Percentiles rank a stretch among this genome's conserved stretches.
Conservation (phyloP, 202 grass and related monocot species). For the Elaeis oleifera region DNA sequence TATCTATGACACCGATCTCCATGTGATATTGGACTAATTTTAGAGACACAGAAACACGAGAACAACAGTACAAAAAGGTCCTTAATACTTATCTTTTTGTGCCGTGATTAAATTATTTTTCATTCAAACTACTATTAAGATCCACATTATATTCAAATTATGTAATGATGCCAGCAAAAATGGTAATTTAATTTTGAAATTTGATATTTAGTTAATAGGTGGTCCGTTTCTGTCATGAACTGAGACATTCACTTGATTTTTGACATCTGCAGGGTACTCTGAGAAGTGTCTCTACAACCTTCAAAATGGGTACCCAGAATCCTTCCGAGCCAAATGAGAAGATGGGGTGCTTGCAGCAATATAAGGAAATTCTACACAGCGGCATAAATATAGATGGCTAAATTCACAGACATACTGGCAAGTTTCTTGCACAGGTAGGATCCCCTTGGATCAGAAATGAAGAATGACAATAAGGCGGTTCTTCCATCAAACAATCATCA, state of each 20-base stretch:
- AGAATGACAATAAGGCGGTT: constrained; percentile 22
- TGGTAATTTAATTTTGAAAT: constrained; percentile 1
- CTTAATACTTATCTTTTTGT: too few relatives aligned
- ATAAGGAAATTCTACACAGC: background rate
- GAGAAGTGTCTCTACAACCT: constrained; percentile 40
- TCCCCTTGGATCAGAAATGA: background rate
- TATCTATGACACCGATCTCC: too few relatives aligned
- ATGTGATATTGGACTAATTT: too few relatives aligned
- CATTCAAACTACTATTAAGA: too few relatives aligned
- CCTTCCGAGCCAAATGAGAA: constrained; percentile 30
- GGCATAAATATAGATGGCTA: background rate
- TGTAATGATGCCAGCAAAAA: background rate
- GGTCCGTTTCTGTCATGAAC: background rate
- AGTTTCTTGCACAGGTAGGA: constrained; percentile 13
- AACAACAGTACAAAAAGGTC: too few relatives aligned
- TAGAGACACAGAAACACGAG: too few relatives aligned
- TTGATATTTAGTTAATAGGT: background rate
- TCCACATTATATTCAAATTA: too few relatives aligned
- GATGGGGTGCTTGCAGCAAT: constrained; percentile 17
- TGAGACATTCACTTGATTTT: background rate
- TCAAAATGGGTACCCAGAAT: constrained; percentile 36
- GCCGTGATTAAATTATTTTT: too few relatives aligned
- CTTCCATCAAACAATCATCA: constrained; percentile 23
- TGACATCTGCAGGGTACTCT: constrained; percentile 45
- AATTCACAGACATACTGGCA: constrained; percentile 1